phyloP scores from a whole-genome alignment of 1,284 basidiomycete species.

The Inonotus hispidus region DNA sequence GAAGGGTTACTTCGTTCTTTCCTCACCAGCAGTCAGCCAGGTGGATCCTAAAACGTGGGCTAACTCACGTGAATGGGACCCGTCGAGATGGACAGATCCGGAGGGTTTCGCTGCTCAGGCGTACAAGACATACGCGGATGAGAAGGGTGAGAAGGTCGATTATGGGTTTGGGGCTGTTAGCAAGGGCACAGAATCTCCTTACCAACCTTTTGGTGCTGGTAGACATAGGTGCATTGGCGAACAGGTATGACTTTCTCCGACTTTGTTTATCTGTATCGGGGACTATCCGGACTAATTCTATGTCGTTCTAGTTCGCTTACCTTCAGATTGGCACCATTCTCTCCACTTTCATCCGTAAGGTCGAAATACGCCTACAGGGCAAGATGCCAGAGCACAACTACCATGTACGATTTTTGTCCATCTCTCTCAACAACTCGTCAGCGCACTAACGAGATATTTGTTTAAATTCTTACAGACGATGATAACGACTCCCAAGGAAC shows the following conservation, averaged over 20 bases:
- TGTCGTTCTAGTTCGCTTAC: slow-evolving; percentile 75
- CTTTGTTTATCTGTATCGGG: neutral
- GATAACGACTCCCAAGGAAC: slow-evolving; percentile 61
- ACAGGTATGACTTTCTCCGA: slow-evolving; percentile 55
- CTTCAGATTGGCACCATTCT: slow-evolving; percentile 88
- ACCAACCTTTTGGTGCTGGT: slow-evolving; percentile 96
- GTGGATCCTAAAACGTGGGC: slow-evolving; percentile 86
- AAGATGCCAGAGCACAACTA: slow-evolving; percentile 85
- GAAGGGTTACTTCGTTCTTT: slow-evolving; percentile 87
- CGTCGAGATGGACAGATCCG: slow-evolving; percentile 80
- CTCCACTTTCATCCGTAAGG: slow-evolving; percentile 69
- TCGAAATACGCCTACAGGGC: slow-evolving; percentile 68
- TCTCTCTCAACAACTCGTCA: neutral
- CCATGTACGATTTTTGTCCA: slow-evolving; percentile 57
- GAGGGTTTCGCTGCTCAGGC: slow-evolving; percentile 74
- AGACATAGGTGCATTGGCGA: slow-evolving; percentile 94
- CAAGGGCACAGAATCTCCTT: slow-evolving; percentile 87
- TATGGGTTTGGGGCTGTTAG: slow-evolving; percentile 93
- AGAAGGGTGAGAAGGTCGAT: slow-evolving; percentile 83
- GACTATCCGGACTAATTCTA: slow-evolving; percentile 14
- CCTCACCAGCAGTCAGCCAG: slow-evolving; percentile 86
- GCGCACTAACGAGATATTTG: neutral
- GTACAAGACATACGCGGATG: slow-evolving; percentile 68
- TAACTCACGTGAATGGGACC: slow-evolving; percentile 71
- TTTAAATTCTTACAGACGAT: slow-evolving; percentile 43